phyloP scores from a whole-genome alignment of 306 rosid species.

The Pyrus communis region DNA sequence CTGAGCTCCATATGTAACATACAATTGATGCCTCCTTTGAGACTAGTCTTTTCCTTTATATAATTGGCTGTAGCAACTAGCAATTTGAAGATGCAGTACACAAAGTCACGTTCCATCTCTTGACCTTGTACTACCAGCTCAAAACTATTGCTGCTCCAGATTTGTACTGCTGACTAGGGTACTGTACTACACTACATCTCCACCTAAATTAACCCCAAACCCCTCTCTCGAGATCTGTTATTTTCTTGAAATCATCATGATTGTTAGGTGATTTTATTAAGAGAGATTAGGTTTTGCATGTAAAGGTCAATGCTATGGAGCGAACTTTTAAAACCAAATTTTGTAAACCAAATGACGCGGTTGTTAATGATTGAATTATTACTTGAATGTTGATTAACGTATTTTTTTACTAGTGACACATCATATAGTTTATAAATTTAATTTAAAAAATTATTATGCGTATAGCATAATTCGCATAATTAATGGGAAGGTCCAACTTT shows the following conservation, averaged over 20 bases:
- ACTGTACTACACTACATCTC: not conserved
- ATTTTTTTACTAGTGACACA: no score
- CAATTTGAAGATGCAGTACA: not conserved
- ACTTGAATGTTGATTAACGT: no score
- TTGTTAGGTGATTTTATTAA: not conserved
- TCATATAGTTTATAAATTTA: no score
- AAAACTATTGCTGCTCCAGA: not conserved
- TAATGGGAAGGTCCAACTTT: not conserved
- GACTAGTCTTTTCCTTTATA: not conserved
- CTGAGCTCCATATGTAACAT: not conserved
- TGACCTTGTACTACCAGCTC: slow-evolving; percentile 3
- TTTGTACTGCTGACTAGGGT: not conserved
- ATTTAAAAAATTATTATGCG: no score
- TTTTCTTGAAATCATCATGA: not conserved
- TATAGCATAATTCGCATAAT: not conserved
- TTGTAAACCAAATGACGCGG: no score
- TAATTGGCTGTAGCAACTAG: not conserved
- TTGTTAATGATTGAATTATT: no score
- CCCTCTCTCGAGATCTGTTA: not conserved
- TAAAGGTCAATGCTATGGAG: not conserved
- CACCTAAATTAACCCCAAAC: not conserved
- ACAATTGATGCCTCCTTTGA: not conserved
- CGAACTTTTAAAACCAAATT: no score
- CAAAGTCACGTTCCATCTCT: not conserved
- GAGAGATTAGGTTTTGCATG: not conserved